Base-by-base conservation (phyloP, 2,329 filamentous ascomycete genomes). In the Hypoxylon sp. region DNA sequence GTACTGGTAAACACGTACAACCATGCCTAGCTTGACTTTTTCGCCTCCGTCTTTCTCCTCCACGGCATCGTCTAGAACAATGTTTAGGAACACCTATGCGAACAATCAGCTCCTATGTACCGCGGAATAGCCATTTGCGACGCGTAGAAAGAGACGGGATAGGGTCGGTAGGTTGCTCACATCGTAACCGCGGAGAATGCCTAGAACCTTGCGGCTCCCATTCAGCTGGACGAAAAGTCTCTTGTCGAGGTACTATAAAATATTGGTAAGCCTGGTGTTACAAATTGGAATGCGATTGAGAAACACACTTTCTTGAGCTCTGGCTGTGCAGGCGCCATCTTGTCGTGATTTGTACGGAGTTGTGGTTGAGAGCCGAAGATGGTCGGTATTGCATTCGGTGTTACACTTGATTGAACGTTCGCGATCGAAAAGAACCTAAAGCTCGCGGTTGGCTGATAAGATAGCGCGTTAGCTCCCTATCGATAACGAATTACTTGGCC, bases 291-390 rank as follows among this genome's bases (percentile, higher is more conserved):
- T 6, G 30, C 1, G 2, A 25, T 13, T 19, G 5, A 19, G 30
- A 50, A 23, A 38, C 63, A 62, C 83, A 97, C 96, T 90, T 98
- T 99, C 85, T 98, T 99, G 71, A 99, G 89, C 85, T 99, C 97
- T 76, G 96, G 96, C 84, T 98, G 96, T 80, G 96, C 94, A 90
- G 97, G 95, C 84, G 96, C 93, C 96, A 99, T 99, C 73, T 86
- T 92, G 84, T 69, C 52, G 49, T 52, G 14, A 59, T 60, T 17
- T 17, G 23, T 11, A 10, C 25, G 38, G 46, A 45, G 34, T 50
- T 60, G 28, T 67, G 63, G 50, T 25, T 25, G 32, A 32, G 45
- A 72, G 58, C 17, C 57, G 34, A 32, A 67, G 46, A 55, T 50
- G 60, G 28, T 13, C 50, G 32, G 58, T 30, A n/a, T n/a, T n/a